Base-by-base conservation (phyloP, 768 basidiomycete genomes). In the Tulasnella sp. region DNA sequence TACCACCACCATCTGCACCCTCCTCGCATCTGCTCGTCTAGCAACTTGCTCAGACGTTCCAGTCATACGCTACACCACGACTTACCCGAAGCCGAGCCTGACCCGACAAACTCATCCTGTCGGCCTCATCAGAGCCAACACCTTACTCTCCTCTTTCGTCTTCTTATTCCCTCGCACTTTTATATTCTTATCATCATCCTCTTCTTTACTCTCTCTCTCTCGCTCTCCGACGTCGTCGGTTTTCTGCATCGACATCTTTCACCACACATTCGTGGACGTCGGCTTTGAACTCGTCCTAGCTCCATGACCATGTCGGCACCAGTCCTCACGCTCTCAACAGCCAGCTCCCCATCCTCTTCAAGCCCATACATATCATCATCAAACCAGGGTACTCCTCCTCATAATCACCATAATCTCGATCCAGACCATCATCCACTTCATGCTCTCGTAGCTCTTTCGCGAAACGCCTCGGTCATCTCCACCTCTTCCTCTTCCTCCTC, bases 381-480 rank as follows among this genome's bases (percentile, higher is more conserved):
- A 74, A 46, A 74, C 73, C 73, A 46, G 38, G 39, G 39, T 42
- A 68, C 62, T 34, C 62, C 39, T 40, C 38, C 73, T 16, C 39
- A 42, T 24, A 42, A 8, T 16, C 73, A 40, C 38, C 39, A 31
- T 31, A 74, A 40, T 74, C 31, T 74, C 16, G 62, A 68, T 34
- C 62, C 62, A 75, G 40, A 48, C 34, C 75, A 36, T 44, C 75
- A 44, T 56, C 75, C 75, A 44, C 39, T 42, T 44, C 75, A 48
- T n/a, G 75, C 76, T 71, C 71, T 79, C 39, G 44, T 18, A 31
- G 73, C 91, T 84, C 88, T 93, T 75, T 92, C 91, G 86, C 89
- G 93, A 84, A 93, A 93, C 86, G 88, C 92, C 0, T 93, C 92
- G 18, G 93, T 92, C 83, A 92, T 93, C 79, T 93, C 90, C 2